These are phyloP conservation scores for Hypericum androsaemum DNA, from an alignment of 345 rosid species.

Conservation along the genomic window DNA sequence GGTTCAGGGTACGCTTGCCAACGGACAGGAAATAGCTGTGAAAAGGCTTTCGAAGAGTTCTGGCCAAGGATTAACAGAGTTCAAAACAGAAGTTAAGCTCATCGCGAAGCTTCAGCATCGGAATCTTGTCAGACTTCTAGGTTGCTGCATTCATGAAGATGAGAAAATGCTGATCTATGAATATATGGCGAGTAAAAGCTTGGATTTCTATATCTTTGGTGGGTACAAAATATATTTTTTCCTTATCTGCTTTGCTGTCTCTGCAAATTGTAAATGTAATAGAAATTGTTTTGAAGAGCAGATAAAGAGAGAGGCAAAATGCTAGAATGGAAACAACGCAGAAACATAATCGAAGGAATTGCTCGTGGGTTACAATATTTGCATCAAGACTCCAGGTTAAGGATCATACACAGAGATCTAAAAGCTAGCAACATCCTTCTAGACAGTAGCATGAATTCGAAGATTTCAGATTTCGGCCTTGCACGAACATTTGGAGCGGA, in stretches of 20 bases:
- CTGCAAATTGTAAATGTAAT: neutral
- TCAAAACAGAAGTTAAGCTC: neutral
- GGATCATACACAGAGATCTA: slow-evolving; percentile 4
- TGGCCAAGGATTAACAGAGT: neutral
- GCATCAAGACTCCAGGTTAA: slow-evolving; percentile 1
- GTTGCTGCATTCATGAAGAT: slow-evolving; percentile 3
- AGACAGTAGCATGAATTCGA: slow-evolving; percentile 8
- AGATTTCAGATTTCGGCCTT: slow-evolving; percentile 15
- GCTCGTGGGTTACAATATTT: neutral
- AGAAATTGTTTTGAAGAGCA: neutral
- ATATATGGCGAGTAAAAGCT: neutral
- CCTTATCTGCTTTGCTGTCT: neutral
- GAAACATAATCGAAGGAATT: neutral
- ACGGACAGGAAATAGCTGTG: neutral
- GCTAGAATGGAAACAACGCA: neutral
- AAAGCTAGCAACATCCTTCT: slow-evolving; percentile 5
- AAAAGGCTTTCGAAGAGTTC: slow-evolving; percentile 2
- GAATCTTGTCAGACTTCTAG: neutral
- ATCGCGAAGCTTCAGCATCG: neutral
- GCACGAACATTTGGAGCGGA: slow-evolving; percentile 11
- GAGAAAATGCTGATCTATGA: slow-evolving; percentile 3
- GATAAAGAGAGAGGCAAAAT: neutral
- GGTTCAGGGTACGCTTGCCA: too few relatives aligned
- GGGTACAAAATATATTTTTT: neutral
- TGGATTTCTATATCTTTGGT: neutral